Evolutionary conservation across 495 filamentous ascomycete species (phyloP), one percentile per base, ranked within the genome.

Genomic region (Elasticomyces elasticus): DNA sequence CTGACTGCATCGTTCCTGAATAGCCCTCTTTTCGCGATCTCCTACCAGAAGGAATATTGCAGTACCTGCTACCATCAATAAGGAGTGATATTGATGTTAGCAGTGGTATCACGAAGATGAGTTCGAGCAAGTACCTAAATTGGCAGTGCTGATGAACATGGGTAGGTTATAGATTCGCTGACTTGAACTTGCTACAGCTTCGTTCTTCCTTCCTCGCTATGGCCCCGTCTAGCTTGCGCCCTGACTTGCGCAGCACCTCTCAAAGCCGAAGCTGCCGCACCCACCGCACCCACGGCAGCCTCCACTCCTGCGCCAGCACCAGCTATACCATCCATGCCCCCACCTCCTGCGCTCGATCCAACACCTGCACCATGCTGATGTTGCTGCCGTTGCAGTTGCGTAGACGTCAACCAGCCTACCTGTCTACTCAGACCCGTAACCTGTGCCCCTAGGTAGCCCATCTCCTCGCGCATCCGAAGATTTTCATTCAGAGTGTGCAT

Each of bases 401-500:
- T 72, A 30, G 76, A 80, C 68, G 82, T 74, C 9, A 86, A 73
- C 81, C 83, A 85, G 50, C 85, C 81, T 13, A 87, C 69, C 59
- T 86, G 83, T 73, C 82, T 77, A 31, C 81, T 74, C 35, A 86
- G 74, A 24, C 72, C 74, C 56, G 73, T 75, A 42, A 86, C 72
- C 15, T 79, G 81, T 5, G 83, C 81, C 51, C 80, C 82, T 0
- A 79, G 79, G 51, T 82, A 79, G 1, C 80, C 75, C 68, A 85
- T 75, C 53, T 86, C 82, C 59, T 86, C 83, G 52, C 84, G 80
- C 44, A 76, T 72, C 6, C 81, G 77, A 26, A 85, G 70, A 35
- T 71, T 80, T 65, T 86, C 83, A 62, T 82, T 85, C 71, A 86
- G 76, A 47, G 81, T 71, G 51, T 81, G 73, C 81, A 86, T 82